Evolutionary conservation across 2,329 filamentous ascomycete genomes (phyloP).

Genomic region (Clonostachys chloroleuca): DNA sequence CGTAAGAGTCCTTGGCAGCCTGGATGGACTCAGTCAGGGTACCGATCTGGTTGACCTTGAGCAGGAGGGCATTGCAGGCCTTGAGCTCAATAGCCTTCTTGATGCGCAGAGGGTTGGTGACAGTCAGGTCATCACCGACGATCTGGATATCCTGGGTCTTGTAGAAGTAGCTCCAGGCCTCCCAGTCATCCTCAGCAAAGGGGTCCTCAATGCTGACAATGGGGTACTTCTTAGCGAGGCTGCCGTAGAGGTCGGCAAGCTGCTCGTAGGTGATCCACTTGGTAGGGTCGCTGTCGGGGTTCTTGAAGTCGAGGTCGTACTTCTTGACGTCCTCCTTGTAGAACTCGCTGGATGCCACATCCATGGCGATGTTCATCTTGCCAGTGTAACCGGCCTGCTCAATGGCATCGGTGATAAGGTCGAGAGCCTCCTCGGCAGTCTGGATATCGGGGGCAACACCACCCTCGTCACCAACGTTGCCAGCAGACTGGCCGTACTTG

Average conservation of each 20-base stretch:
- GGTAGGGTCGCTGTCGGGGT: constrained; percentile 89
- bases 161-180: constrained; percentile 99
- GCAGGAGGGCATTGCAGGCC: constrained; percentile 94
- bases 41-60: constrained; percentile 99
- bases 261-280: constrained; percentile 99
- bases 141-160: constrained; percentile 99
- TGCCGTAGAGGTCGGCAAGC: constrained; percentile 87
- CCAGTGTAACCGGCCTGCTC: constrained; percentile 94
- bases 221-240: constrained; percentile 89
- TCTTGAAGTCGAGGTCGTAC: constrained; percentile 99
- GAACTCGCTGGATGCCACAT: constrained; percentile 98
- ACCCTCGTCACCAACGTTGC: constrained; percentile 99
- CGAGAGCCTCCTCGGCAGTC: constrained; percentile 91
- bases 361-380: constrained; percentile 97
- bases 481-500: constrained; percentile 98
- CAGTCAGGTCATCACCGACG: constrained; percentile 96
- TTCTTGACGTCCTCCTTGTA: constrained; percentile 98
- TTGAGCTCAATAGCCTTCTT: constrained; percentile 99
- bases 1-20: constrained; percentile 97
- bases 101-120: constrained; percentile 98
- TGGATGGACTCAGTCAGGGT: constrained; percentile 98
- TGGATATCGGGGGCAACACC: constrained; percentile 99
- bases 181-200: constrained; percentile 99
- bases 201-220: constrained; percentile 99
- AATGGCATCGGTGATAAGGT: constrained; percentile 92